Conservation (phyloP, 2,329 filamentous ascomycete genomes). For the Gnomoniopsis smithogilvyi region DNA sequence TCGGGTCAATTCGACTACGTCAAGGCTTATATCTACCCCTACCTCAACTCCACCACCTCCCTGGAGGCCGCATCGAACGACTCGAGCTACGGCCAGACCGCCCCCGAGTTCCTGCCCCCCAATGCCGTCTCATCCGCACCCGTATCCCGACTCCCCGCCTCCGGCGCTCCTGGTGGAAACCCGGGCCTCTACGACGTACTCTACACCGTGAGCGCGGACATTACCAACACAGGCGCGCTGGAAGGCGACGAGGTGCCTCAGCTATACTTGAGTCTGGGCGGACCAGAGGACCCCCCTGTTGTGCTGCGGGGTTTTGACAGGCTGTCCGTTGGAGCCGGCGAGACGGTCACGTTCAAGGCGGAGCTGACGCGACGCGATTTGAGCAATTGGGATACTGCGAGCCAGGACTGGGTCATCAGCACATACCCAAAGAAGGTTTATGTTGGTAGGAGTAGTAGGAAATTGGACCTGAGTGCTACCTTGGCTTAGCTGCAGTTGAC, state of each 20-base stretch:
- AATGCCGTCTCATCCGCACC: slow-evolving; percentile 52
- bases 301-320: slow-evolving; percentile 80
- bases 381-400: slow-evolving; percentile 76
- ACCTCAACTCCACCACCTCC: slow-evolving; percentile 61
- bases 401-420: slow-evolving; percentile 81
- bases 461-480: slow-evolving; percentile 42
- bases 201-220: slow-evolving; percentile 63
- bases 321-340: slow-evolving; percentile 65
- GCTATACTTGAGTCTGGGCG: slow-evolving; percentile 78
- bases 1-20: slow-evolving; percentile 47
- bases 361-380: slow-evolving; percentile 76
- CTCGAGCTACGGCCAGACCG: slow-evolving; percentile 56
- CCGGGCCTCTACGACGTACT: slow-evolving; percentile 63
- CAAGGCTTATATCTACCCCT: slow-evolving; percentile 65
- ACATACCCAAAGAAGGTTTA: slow-evolving; percentile 49
- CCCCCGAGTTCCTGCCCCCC: slow-evolving; percentile 58
- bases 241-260: slow-evolving; percentile 71
- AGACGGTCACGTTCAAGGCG: slow-evolving; percentile 62
- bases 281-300: slow-evolving; percentile 63
- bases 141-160: slow-evolving; percentile 51
- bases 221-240: slow-evolving; percentile 67
- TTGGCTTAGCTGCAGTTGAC: slow-evolving; percentile 20
- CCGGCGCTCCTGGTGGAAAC: slow-evolving; percentile 59
- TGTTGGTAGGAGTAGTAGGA: slow-evolving; percentile 53
- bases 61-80: slow-evolving; percentile 53